Evolutionary conservation across 345 rosid species (phyloP), one percentile per base, ranked within the genome.

Genomic region (Melastoma malabathricum): DNA sequence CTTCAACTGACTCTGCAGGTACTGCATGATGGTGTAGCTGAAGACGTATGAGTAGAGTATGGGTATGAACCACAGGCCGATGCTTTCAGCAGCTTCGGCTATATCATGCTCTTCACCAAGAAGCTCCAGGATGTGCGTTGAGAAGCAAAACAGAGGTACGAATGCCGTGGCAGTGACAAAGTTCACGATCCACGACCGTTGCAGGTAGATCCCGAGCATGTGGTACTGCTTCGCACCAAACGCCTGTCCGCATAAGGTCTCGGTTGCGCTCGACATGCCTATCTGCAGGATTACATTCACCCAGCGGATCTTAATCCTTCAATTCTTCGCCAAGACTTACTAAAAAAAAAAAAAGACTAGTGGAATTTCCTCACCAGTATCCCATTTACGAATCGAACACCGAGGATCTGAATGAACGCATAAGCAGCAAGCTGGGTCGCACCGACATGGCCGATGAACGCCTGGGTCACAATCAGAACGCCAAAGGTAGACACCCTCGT

Each of bases 241-340:
- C 14, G 64, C 64, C 48, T 61, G 64, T 4, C 64, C 64, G 17
- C 64, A 61, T 6, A 61, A 22, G 31, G 64, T 61, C 41, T 61
- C 64, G 10, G 64, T 61, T 19, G 64, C 64, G 54, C 64, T 61
- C 29, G 64, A 61, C 64, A 61, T 61, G 48, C 64, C 64, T 25
- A 61, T 15, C 64, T 61, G 54, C 46, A 19, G 14, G 3, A 8
- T 13, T 12, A 22, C 2, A 4, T 22, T 22, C 25, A 22, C n/a
- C n/a, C n/a, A n/a, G n/a, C n/a, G n/a, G n/a, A 22, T 22, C 25
- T 22, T 22, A 2, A 22, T 22, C n/a, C n/a, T 3, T 43, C 18
- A 52, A 22, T 22, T 22, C 25, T 22, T 22, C 25, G 25, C 25
- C 25, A 22, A 22, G 4, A 22, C 25, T 22, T 22, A 22, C 25